Conservation (phyloP, 768 basidiomycete species). For the Leccinum disarticulatum region DNA sequence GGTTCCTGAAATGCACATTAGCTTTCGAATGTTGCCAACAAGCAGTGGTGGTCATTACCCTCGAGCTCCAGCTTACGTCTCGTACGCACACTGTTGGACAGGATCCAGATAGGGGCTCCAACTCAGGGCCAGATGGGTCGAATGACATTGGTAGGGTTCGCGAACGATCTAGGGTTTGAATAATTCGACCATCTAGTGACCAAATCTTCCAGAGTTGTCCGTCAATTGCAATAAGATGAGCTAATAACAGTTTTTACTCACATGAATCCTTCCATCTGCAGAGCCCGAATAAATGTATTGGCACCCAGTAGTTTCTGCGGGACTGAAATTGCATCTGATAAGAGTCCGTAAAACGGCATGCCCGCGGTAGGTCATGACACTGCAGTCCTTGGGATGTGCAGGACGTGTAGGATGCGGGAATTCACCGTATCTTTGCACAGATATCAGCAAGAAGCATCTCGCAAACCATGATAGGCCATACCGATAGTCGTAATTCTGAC, state of each 20-base stretch:
- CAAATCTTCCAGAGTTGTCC: slow-evolving; percentile 63
- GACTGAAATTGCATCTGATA: slow-evolving; percentile 96
- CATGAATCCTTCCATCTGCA: slow-evolving; percentile 82
- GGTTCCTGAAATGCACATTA: slow-evolving; percentile 58
- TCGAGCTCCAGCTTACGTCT: slow-evolving; percentile 94
- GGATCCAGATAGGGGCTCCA: slow-evolving; percentile 28
- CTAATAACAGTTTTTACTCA: slow-evolving; percentile 34
- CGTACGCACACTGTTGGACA: slow-evolving; percentile 63
- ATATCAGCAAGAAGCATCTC: slow-evolving; percentile 10
- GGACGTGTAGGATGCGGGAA: slow-evolving; percentile 62
- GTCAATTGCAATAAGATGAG: slow-evolving; percentile 4
- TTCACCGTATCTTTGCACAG: slow-evolving; percentile 48
- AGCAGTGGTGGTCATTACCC: slow-evolving; percentile 40
- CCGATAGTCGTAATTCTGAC: slow-evolving; percentile 78
- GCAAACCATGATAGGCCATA: slow-evolving; percentile 32
- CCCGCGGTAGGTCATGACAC: slow-evolving; percentile 94
- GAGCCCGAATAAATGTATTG: slow-evolving; percentile 96
- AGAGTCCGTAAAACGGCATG: slow-evolving; percentile 89
- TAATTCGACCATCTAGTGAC: slow-evolving; percentile 87
- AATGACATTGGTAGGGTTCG: slow-evolving; percentile 66
- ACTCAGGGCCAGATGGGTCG: slow-evolving; percentile 70
- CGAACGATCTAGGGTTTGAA: slow-evolving; percentile 81
- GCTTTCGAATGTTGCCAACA: not conserved
- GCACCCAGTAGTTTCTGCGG: slow-evolving; percentile 84
- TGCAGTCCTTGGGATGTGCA: slow-evolving; percentile 86